phyloP scores from a whole-genome alignment of 192 early-diverging fungal species.

The Coemansia sp. region DNA sequence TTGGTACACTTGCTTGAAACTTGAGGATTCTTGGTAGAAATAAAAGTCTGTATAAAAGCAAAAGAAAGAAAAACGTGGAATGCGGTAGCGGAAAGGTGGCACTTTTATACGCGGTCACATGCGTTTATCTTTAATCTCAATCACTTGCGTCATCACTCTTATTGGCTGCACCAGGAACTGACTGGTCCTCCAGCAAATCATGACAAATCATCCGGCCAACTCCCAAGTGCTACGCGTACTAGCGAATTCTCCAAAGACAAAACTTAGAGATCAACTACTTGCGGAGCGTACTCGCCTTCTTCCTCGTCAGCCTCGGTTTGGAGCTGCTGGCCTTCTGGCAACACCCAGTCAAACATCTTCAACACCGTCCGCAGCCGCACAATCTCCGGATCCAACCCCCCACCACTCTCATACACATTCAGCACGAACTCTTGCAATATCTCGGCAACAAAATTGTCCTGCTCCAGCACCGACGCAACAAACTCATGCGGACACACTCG shows the following conservation, averaged over 20 bases:
- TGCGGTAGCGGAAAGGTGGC: neutral
- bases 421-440: slow-evolving; percentile 43
- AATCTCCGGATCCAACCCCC: slow-evolving; percentile 46
- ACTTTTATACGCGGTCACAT: slow-evolving; percentile 4
- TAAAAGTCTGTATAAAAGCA: slow-evolving; percentile 1
- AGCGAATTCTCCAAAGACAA: too few relatives aligned
- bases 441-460: slow-evolving; percentile 32
- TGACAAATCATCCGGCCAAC: neutral
- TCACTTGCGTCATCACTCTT: neutral
- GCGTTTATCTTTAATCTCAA: slow-evolving; percentile 21
- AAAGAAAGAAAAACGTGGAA: slow-evolving; percentile 8
- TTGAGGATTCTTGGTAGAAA: neutral
- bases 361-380: slow-evolving; percentile 56
- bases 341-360: slow-evolving; percentile 63
- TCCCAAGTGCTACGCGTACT: neutral
- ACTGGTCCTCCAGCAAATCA: neutral
- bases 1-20: neutral
- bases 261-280: slow-evolving; percentile 58
- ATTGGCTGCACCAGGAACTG: neutral
- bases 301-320: slow-evolving; percentile 58
- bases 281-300: slow-evolving; percentile 69
- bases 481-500: slow-evolving; percentile 33
- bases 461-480: slow-evolving; percentile 33
- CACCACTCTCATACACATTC: slow-evolving; percentile 44
- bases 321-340: slow-evolving; percentile 59